Percentiles rank a stretch among this genome's conserved stretches.
Evolutionary conservation across 495 filamentous ascomycete genomes (phyloP).

Genomic region (Rhizodiscina lignyota): DNA sequence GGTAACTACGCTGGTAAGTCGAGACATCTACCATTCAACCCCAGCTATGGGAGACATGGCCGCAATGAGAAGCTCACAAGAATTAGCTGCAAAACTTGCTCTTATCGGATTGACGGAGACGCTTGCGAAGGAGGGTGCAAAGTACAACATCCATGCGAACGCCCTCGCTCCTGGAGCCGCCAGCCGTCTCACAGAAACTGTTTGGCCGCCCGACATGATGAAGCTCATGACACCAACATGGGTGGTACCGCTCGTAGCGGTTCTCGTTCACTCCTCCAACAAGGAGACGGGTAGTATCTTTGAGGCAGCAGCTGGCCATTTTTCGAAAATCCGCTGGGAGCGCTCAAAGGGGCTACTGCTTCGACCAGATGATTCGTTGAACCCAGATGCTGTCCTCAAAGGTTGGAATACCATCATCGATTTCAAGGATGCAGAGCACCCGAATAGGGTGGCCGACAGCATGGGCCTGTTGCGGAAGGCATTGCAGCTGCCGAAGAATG

Average conservation of each 20-base stretch:
- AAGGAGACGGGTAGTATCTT: conserved; percentile 8
- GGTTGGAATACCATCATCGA: conserved; percentile 7
- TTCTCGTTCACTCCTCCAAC: conserved; percentile 6
- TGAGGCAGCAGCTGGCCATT: conserved; percentile 9
- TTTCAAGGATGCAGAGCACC: conserved; percentile 4
- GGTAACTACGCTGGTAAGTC: conserved; percentile 7
- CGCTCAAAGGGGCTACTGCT: conserved; percentile 5
- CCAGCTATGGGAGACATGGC: too few species aligned
- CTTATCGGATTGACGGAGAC: conserved; percentile 9
- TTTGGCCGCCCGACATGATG: conserved; percentile 10
- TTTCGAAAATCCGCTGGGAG: conserved; percentile 9
- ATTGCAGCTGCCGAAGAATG: conserved; percentile 2
- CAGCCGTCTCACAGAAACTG: conserved; percentile 4
- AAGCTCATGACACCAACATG: conserved; percentile 4
- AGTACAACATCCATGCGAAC: conserved; percentile 10
- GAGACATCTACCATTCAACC: neutral
- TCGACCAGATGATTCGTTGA: conserved; percentile 8
- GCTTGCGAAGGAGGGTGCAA: conserved; percentile 8
- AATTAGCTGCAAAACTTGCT: conserved; percentile 6
- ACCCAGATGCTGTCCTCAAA: conserved; percentile 3
- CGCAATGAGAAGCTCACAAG: too few species aligned
- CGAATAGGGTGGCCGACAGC: conserved; percentile 1
- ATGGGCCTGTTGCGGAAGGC: conserved; percentile 6
- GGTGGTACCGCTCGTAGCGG: conserved; percentile 6
- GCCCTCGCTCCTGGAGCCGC: conserved; percentile 7